These are phyloP conservation scores for Tilletia caries DNA, from an alignment of 1,284 basidiomycete species.

Conservation along the genomic window DNA sequence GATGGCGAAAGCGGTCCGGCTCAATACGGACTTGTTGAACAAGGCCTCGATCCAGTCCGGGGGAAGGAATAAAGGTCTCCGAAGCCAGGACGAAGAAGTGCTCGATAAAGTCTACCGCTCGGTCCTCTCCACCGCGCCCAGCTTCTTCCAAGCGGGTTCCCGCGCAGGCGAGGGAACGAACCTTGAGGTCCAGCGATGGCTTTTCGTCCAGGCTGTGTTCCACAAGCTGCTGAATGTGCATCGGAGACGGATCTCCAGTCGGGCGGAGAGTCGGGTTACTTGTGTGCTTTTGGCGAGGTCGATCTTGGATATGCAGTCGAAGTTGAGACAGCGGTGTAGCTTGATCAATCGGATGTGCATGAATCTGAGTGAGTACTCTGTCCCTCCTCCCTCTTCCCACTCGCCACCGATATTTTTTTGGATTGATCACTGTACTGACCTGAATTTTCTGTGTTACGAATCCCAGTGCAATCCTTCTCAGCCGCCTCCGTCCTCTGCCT, in stretches of 20 bases:
- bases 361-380: constrained; percentile 25
- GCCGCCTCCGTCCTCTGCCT: constrained; percentile 48
- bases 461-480: constrained; percentile 12
- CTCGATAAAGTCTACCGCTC: constrained; percentile 38
- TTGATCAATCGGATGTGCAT: constrained; percentile 44
- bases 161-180: constrained; percentile 32
- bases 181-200: constrained; percentile 46
- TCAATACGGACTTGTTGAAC: constrained; percentile 37
- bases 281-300: constrained; percentile 46
- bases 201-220: constrained; percentile 47
- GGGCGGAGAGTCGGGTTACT: constrained; percentile 35
- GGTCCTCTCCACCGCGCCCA: constrained; percentile 36
- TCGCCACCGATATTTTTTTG: no score
- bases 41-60: constrained; percentile 24
- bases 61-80: constrained; percentile 29
- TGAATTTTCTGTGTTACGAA: constrained; percentile 23
- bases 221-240: constrained; percentile 46
- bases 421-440: no score
- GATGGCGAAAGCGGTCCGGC: constrained; percentile 33
- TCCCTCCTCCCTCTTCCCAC: background rate
- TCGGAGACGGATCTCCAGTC: constrained; percentile 32
- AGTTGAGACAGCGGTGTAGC: constrained; percentile 38
- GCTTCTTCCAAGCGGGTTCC: constrained; percentile 44
- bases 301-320: constrained; percentile 48
- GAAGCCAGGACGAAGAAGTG: constrained; percentile 25